These are phyloP conservation scores for Candida suzukii DNA, from an alignment of 805 yeast species.

Conservation along the genomic window DNA sequence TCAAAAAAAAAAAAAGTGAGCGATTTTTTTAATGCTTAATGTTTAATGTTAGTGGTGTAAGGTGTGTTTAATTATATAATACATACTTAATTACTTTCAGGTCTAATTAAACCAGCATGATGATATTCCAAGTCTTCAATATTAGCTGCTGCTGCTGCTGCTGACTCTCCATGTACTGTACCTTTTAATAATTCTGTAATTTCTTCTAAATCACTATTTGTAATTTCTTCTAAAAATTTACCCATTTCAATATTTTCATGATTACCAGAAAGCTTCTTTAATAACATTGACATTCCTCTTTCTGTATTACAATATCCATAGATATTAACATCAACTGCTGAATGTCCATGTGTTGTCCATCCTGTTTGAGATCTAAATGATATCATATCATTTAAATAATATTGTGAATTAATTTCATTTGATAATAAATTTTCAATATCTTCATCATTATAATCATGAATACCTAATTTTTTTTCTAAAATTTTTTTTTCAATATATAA, in stretches of 20 bases:
- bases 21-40: too few relatives aligned
- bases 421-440: constrained; percentile 44
- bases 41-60: too few relatives aligned
- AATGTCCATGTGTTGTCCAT: constrained; percentile 96
- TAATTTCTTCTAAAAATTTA: constrained; percentile 51
- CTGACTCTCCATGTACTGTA: constrained; percentile 16
- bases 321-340: constrained; percentile 92
- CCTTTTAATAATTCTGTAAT: constrained; percentile 45
- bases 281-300: constrained; percentile 30
- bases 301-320: constrained; percentile 68
- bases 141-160: background rate
- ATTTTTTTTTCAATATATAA: constrained; percentile 46
- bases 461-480: constrained; percentile 60
- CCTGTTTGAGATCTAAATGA: constrained; percentile 83
- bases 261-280: constrained; percentile 59
- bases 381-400: constrained; percentile 59
- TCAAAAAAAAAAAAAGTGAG: too few relatives aligned
- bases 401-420: constrained; percentile 22
- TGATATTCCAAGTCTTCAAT: background rate
- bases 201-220: constrained; percentile 38
- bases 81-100: too few relatives aligned
- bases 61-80: too few relatives aligned
- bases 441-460: constrained; percentile 43
- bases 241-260: constrained; percentile 88
- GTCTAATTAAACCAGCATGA: too few relatives aligned